phyloP scores from a whole-genome alignment of 2,329 filamentous ascomycete species.

The Neopestalotiopsis sp. region DNA sequence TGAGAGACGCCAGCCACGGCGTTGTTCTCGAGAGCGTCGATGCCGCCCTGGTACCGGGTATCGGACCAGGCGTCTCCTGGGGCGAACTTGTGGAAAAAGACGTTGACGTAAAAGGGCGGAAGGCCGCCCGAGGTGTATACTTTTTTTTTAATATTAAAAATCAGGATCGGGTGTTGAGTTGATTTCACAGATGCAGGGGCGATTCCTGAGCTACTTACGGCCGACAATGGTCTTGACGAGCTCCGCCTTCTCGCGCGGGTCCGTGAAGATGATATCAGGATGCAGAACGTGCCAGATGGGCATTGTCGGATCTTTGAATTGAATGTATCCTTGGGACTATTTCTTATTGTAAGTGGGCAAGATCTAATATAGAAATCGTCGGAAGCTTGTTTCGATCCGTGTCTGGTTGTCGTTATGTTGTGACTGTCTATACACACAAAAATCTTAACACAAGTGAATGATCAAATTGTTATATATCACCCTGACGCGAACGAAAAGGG shows the following conservation, averaged over 20 bases:
- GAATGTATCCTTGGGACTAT: too few species aligned
- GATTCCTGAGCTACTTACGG: background rate
- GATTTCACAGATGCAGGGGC: too few species aligned
- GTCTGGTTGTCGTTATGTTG: too few species aligned
- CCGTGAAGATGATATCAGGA: slow-evolving; percentile 39
- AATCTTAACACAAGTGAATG: too few species aligned
- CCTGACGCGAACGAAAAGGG: too few species aligned
- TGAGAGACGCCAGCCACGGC: background rate
- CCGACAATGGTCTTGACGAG: slow-evolving; percentile 38
- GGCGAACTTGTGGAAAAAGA: slow-evolving; percentile 42
- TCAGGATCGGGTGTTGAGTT: too few species aligned
- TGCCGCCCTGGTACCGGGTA: background rate
- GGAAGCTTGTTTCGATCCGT: too few species aligned
- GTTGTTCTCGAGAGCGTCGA: background rate
- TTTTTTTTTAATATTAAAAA: slow-evolving; percentile 26
- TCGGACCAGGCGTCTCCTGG: slow-evolving; percentile 30
- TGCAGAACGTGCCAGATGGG: slow-evolving; percentile 51
- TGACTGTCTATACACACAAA: too few species aligned
- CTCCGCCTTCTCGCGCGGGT: slow-evolving; percentile 32
- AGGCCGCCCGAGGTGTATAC: slow-evolving; percentile 35
- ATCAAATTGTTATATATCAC: too few species aligned
- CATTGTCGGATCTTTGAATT: slow-evolving; percentile 33
- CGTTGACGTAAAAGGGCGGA: slow-evolving; percentile 50
- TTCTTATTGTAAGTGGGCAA: too few species aligned
- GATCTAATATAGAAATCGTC: too few species aligned